These are phyloP conservation scores for Globisporangium orthogonon DNA, from an alignment of 352 stramenopile species.

Conservation along the genomic window DNA sequence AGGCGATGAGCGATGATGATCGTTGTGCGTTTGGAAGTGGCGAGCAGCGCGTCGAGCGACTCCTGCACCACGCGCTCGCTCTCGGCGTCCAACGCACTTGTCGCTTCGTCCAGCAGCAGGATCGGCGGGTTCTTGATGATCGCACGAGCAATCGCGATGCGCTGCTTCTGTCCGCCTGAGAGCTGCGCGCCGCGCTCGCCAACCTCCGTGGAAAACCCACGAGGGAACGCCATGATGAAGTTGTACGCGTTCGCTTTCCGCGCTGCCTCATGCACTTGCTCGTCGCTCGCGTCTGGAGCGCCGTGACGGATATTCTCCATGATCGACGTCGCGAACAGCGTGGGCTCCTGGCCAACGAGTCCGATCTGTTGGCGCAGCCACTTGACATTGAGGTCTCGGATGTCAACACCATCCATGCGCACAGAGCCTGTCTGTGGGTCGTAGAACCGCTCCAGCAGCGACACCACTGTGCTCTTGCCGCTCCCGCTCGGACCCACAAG, in stretches of 20 bases:
- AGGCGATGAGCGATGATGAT: slow-evolving; percentile 89
- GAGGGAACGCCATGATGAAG: slow-evolving; percentile 89
- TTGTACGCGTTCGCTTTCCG: slow-evolving; percentile 79
- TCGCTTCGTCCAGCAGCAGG: slow-evolving; percentile 36
- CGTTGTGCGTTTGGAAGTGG: slow-evolving; percentile 6
- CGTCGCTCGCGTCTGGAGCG: slow-evolving; percentile 38
- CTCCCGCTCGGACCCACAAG: slow-evolving; percentile 7
- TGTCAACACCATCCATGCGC: slow-evolving; percentile 19
- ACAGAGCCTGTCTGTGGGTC: slow-evolving; percentile 36
- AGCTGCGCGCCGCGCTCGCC: slow-evolving; percentile 84
- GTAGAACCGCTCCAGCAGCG: slow-evolving; percentile 9
- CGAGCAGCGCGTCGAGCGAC: slow-evolving; percentile 57
- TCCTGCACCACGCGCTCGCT: slow-evolving; percentile 66
- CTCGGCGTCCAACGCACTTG: slow-evolving; percentile 41
- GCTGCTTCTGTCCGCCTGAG: slow-evolving; percentile 23
- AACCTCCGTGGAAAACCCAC: slow-evolving; percentile 87
- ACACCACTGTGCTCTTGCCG: slow-evolving; percentile 8
- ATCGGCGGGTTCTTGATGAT: slow-evolving; percentile 88
- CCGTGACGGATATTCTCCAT: slow-evolving; percentile 80
- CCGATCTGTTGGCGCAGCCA: slow-evolving; percentile 77
- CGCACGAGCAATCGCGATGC: slow-evolving; percentile 12
- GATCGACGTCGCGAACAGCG: slow-evolving; percentile 34
- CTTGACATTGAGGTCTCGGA: slow-evolving; percentile 71
- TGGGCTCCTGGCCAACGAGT: slow-evolving; percentile 85
- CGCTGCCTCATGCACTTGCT: slow-evolving; percentile 36